Evolutionary conservation across 129 eudicot genomes (phyloP), one percentile per base, ranked within the genome.

Genomic region (Chrysanthemum lavandulifolium): DNA sequence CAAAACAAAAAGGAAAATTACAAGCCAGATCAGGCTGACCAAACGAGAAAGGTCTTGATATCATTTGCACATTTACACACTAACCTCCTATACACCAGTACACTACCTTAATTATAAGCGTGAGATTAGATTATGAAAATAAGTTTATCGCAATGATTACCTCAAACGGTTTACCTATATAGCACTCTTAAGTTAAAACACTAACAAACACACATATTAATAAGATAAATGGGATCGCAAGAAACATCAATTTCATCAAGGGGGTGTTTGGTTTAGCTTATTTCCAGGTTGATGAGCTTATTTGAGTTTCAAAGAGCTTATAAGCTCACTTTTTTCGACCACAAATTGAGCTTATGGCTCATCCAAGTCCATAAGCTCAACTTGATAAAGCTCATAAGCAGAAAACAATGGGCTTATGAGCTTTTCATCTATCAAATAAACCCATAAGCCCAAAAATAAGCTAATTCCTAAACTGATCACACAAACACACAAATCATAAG

Each of bases 161-260:
- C 61, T 27, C 16, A 67, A 75, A 56, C 21, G 13, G 0, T 5
- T 65, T 7, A 64, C 33, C 25, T 55, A 11, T 25, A 54, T 40
- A 11, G 59, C 75, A 40, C 56, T 23, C 65, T 27, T 16, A n/a
- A 76, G 60, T 16, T 57, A 10, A 57, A 45, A 6, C 48, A 66
- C 72, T 3, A 29, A 43, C 13, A 55, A 6, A 10, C 2, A 56
- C 59, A 56, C 61, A 56, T 6, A 13, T 25, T 13, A 67, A 56
- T 19, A 66, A 18, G 47, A 29, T 33, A 40, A 60, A 62, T 52
- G 58, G 36, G 58, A 53, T 64, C 56, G 59, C 74, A 72, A 79
- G 45, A 52, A 80, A 74, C 77, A 77, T 6, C 13, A 64, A 65
- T 21, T 72, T 43, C 3, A 71, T 29, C 19, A 67, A 59, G 47